phyloP scores from a whole-genome alignment of 495 filamentous ascomycete genomes.

The Penicillium maclennaniae region DNA sequence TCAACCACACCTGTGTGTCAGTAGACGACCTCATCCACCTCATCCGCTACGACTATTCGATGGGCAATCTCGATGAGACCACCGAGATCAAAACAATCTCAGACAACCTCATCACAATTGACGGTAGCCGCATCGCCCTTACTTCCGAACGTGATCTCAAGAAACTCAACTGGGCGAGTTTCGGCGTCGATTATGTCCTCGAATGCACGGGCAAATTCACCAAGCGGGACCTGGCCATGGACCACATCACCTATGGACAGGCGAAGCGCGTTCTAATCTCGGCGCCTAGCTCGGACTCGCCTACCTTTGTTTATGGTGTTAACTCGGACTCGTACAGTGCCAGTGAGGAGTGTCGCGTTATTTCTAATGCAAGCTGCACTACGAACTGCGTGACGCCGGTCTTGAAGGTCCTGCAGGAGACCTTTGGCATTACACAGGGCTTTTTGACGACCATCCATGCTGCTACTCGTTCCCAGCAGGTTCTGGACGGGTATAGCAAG shows the following conservation, averaged over 20 bases:
- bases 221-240: constrained; percentile 28
- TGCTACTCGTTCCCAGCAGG: constrained; percentile 34
- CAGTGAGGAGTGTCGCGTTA: constrained; percentile 23
- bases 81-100: constrained; percentile 27
- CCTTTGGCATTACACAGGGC: constrained; percentile 31
- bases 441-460: constrained; percentile 36
- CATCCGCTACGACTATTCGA: constrained; percentile 36
- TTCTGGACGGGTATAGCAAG: constrained; percentile 39
- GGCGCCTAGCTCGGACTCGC: constrained; percentile 33
- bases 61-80: constrained; percentile 27
- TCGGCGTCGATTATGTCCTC: constrained; percentile 34
- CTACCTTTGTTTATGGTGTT: constrained; percentile 36
- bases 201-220: constrained; percentile 39
- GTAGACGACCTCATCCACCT: constrained; percentile 37
- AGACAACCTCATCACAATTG: constrained; percentile 26
- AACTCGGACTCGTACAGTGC: constrained; percentile 27
- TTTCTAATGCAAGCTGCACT: constrained; percentile 36
- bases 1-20: constrained; percentile 34
- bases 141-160: constrained; percentile 34
- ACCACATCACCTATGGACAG: constrained; percentile 29
- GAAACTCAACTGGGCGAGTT: constrained; percentile 29
- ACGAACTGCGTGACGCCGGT: constrained; percentile 37
- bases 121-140: constrained; percentile 25
- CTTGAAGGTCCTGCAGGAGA: constrained; percentile 29
- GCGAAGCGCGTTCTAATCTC: constrained; percentile 36